These are phyloP conservation scores for Trifolium dubium DNA, from an alignment of 306 rosid species.

Conservation along the genomic window DNA sequence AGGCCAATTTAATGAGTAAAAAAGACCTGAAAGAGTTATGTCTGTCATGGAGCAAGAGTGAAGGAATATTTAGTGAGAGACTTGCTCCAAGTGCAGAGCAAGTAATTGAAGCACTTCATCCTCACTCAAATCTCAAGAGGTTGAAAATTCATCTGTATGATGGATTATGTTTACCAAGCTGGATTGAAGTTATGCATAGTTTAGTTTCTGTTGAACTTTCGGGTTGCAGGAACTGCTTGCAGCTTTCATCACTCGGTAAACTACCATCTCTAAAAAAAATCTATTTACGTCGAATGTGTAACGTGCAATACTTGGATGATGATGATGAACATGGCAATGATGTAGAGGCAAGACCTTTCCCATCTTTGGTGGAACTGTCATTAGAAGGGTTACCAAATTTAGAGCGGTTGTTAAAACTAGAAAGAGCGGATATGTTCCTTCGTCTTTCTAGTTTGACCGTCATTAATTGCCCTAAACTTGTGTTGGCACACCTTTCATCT, in stretches of 20 bases:
- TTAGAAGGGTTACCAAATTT: background rate
- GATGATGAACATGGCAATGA: background rate
- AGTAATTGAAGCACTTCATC: slow-evolving; percentile 26
- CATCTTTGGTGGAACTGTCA: slow-evolving; percentile 4
- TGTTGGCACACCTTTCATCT: slow-evolving; percentile 14
- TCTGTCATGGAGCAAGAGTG: slow-evolving; percentile 3
- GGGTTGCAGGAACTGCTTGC: background rate
- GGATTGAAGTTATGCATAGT: slow-evolving; percentile 29
- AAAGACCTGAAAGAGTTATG: background rate
- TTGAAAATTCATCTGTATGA: slow-evolving; percentile 1
- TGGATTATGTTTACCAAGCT: slow-evolving; percentile 3
- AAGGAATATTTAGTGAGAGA: background rate
- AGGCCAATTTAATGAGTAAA: slow-evolving; percentile 21
- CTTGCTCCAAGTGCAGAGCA: background rate
- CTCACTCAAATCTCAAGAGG: slow-evolving; percentile 26
- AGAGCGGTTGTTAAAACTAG: slow-evolving; percentile 13
- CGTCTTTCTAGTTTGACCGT: background rate
- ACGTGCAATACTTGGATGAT: slow-evolving; percentile 5
- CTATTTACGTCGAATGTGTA: background rate
- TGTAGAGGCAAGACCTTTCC: slow-evolving; percentile 5
- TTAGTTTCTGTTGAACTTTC: background rate
- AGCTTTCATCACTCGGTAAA: slow-evolving; percentile 2
- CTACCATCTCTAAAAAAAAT: slow-evolving; percentile 11
- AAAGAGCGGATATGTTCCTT: background rate
- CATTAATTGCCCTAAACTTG: background rate